Base-by-base conservation (phyloP, 2,329 filamentous ascomycete species). In the Scortechinia acanthostroma region DNA sequence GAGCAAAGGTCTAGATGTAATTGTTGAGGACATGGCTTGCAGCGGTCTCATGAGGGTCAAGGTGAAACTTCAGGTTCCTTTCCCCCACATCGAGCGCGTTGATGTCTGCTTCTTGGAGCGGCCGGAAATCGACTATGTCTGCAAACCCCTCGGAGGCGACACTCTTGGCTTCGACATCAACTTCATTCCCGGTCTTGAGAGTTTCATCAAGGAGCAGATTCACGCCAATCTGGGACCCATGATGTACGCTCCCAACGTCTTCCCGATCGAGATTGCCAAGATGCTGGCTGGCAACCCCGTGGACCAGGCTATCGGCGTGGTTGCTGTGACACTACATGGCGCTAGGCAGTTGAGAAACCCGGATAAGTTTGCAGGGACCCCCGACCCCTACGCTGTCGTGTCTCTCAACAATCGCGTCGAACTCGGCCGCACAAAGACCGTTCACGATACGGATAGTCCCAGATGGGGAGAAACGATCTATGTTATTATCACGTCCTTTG, bases 91-190 rank as follows among this genome's bases (percentile, higher is more conserved):
- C 40, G 93, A 98, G 54, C 88, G 86, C 53, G 77, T 97, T 37
- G 93, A 98, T 55, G 88, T 98, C 68, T 95, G 86, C 62, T 98
- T 98, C 74, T 67, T 97, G 47, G 90, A 90, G 52, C 80, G 82
- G 22, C 93, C 93, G 2, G 83, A 77, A 1, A 91, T 98, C 52
- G 93, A 98, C 66, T 98, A 97, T 59, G 91, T 95, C 47, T 96
- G 93, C 75, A 98, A 98, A 64, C 93, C 93, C 2, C 77, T 98
- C 14, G 93, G 93, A 54, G 94, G 94, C 49, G 93, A 98, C 49
- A 91, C 78, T 2, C 88, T 98, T 51, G 93, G 93, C 30, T 96
- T 98, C 60, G 93, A 98, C 58, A 97, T 98, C 74, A 97, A 96
- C 69, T 96, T 98, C 65, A 94, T 98, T 53, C 93, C 93, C 16